A percentile compares a stretch with the other conserved stretches of the same genome.
Conservation (phyloP, 1,284 basidiomycete genomes). For the Cerioporus squamosus region DNA sequence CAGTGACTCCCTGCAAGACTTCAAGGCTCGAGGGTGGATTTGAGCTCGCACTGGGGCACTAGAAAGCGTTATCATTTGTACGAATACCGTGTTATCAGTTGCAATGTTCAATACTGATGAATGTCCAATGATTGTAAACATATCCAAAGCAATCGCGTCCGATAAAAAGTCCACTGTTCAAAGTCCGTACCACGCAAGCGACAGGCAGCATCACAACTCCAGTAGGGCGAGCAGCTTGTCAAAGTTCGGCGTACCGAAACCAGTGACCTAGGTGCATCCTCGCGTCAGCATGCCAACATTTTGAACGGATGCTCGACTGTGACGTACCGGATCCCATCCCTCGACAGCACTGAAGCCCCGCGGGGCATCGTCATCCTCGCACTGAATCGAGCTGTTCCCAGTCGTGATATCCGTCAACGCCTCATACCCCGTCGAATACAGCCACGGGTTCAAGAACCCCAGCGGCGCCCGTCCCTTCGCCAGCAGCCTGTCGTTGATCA, state of each 20-base stretch:
- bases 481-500: constrained; percentile 57
- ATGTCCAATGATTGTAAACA: background rate
- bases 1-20: constrained; percentile 45
- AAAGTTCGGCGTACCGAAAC: constrained; percentile 15
- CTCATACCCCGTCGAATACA: constrained; percentile 28
- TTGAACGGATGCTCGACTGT: too few species aligned
- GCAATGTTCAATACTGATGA: background rate
- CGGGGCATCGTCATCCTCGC: constrained; percentile 36
- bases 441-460: constrained; percentile 54
- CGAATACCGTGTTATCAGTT: background rate
- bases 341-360: constrained; percentile 44
- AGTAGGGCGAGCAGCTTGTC: constrained; percentile 18
- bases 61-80: too few species aligned
- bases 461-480: constrained; percentile 42
- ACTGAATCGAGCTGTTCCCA: constrained; percentile 28
- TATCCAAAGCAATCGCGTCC: background rate
- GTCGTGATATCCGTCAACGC: constrained; percentile 32
- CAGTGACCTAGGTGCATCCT: constrained; percentile 13
- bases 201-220: constrained; percentile 3
- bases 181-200: too few species aligned
- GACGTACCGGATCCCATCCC: constrained; percentile 47
- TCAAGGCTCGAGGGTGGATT: constrained; percentile 34
- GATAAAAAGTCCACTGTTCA: background rate
- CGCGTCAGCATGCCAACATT: background rate
- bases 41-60: background rate